Percentiles rank a stretch among this genome's conserved stretches.
phyloP scores from a whole-genome alignment of 345 rosid species.

The Psidium friedrichsthalianum region DNA sequence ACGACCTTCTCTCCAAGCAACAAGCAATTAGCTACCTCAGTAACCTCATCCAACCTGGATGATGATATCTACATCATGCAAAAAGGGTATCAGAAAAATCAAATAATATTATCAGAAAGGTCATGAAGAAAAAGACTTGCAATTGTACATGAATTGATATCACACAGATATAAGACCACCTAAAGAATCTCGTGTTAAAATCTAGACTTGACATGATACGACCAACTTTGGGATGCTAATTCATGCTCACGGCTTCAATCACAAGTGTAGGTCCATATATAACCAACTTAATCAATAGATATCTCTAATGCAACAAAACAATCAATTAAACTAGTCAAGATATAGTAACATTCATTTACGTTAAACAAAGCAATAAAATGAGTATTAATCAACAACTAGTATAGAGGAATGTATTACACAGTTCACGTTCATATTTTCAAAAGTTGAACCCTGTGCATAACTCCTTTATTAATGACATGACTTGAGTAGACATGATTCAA shows the following conservation, averaged over 20 bases:
- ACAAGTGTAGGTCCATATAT: neutral
- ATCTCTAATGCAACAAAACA: neutral
- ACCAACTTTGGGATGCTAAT: neutral
- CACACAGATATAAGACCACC: neutral
- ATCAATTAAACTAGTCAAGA: neutral
- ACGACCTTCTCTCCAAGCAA: conserved; percentile 56
- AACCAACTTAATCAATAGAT: neutral
- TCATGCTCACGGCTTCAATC: neutral
- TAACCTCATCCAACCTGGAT: conserved; percentile 61
- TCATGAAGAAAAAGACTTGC: neutral
- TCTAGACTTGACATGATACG: neutral
- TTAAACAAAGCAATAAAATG: neutral
- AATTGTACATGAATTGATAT: neutral
- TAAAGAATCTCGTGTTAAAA: neutral
- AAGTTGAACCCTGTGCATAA: neutral
- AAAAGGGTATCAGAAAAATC: neutral
- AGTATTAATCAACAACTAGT: neutral
- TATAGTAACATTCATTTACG: neutral
- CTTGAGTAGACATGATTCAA: neutral
- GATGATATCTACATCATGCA: neutral
- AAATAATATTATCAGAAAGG: neutral
- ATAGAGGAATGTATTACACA: neutral
- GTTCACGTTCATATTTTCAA: neutral
- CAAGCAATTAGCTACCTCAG: conserved; percentile 74
- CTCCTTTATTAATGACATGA: neutral